Percentiles rank a stretch among this genome's conserved stretches.
Evolutionary conservation across 2,329 filamentous ascomycete genomes (phyloP).

Genomic region (Sclerotinia spermophila): DNA sequence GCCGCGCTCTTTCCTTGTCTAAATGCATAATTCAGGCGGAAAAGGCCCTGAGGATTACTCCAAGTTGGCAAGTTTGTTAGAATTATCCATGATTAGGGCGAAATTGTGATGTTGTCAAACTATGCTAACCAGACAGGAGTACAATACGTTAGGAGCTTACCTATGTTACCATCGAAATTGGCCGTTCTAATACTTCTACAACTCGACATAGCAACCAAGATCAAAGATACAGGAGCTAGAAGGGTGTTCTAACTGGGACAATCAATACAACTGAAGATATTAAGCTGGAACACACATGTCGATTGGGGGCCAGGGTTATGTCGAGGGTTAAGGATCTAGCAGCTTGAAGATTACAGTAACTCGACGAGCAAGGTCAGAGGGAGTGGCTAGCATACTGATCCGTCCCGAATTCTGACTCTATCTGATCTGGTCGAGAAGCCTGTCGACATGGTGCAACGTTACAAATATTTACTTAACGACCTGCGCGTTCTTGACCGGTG

Average conservation of each 20-base stretch:
- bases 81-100: background rate
- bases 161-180: background rate
- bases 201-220: background rate
- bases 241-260: background rate
- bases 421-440: background rate
- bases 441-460: background rate
- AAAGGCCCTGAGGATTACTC: background rate
- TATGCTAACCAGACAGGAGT: background rate
- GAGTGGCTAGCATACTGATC: background rate
- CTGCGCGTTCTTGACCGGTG: background rate
- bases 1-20: background rate
- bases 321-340: background rate
- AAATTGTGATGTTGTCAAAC: no score
- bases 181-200: background rate
- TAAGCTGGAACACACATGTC: background rate
- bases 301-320: background rate
- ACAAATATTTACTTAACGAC: background rate
- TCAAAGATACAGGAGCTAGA: background rate
- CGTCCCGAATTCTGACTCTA: background rate
- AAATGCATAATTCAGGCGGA: background rate
- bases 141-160: background rate
- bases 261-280: background rate
- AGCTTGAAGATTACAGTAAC: no score
- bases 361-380: background rate
- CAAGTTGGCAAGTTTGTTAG: background rate